phyloP scores from a whole-genome alignment of 2,329 filamentous ascomycete genomes.

The Colletotrichum sp. region DNA sequence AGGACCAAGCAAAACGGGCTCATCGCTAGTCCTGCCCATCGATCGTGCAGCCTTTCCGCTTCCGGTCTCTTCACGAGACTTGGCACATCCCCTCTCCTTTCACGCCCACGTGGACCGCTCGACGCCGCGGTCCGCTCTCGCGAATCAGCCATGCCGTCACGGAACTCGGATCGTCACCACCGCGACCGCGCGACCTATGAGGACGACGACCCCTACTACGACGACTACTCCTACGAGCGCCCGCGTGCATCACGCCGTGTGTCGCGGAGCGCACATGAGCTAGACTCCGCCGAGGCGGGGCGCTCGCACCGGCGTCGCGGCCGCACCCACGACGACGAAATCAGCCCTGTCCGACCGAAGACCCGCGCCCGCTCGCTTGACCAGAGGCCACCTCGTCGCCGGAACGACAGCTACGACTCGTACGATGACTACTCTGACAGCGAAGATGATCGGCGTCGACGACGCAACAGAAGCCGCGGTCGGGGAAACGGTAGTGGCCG shows the following conservation, averaged over 20 bases:
- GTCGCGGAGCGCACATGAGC: neutral
- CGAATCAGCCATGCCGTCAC: slow-evolving; percentile 3
- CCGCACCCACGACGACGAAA: neutral
- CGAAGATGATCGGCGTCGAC: neutral
- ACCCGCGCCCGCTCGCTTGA: slow-evolving; percentile 8
- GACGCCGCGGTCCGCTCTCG: neutral
- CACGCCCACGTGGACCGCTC: neutral
- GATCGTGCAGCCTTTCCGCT: neutral
- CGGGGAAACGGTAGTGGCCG: neutral
- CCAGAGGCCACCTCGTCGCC: neutral
- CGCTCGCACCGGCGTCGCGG: neutral
- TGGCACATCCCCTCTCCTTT: neutral
- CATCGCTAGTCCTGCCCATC: neutral
- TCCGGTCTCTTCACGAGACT: neutral
- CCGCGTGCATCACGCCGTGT: neutral
- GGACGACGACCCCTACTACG: slow-evolving; percentile 8
- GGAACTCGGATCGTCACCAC: neutral
- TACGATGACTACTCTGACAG: slow-evolving; percentile 14
- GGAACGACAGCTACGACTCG: neutral
- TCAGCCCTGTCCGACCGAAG: neutral
- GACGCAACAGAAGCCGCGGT: neutral
- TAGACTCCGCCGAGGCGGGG: neutral
- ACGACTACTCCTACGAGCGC: neutral
- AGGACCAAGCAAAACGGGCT: neutral
- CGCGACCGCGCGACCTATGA: neutral